A percentile compares a stretch with the other conserved stretches of the same genome.
Evolutionary conservation across 2,329 filamentous ascomycete genomes (phyloP).

Genomic region (Huntiella bhutanensis): DNA sequence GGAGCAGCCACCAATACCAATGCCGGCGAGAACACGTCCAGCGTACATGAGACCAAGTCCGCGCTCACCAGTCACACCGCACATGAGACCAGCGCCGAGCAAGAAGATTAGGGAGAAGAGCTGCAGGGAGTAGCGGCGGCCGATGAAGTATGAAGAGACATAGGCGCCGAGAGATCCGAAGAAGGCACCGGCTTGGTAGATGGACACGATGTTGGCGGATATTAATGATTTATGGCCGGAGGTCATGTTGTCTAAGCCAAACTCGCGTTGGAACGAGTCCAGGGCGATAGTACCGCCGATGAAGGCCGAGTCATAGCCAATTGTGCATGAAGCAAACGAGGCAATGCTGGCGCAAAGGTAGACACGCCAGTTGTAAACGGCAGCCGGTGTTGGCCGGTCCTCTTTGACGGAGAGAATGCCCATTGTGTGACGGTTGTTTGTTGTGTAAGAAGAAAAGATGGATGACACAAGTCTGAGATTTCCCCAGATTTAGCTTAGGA

Average conservation of each 20-base stretch:
- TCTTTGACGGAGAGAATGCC: slow-evolving; percentile 32
- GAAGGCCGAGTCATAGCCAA: slow-evolving; percentile 43
- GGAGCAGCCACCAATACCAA: slow-evolving; percentile 43
- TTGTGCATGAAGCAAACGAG: slow-evolving; percentile 37
- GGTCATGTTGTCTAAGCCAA: slow-evolving; percentile 36
- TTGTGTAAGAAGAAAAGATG: neutral
- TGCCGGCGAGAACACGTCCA: slow-evolving; percentile 42
- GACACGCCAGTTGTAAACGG: slow-evolving; percentile 43
- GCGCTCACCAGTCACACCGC: slow-evolving; percentile 33
- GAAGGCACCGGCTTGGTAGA: slow-evolving; percentile 65
- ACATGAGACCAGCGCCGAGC: slow-evolving; percentile 43
- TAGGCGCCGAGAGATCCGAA: slow-evolving; percentile 60
- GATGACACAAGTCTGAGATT: no score
- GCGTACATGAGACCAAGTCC: slow-evolving; percentile 46
- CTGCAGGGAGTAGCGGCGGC: slow-evolving; percentile 45
- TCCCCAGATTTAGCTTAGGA: no score
- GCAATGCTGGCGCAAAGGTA: slow-evolving; percentile 34
- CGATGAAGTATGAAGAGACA: slow-evolving; percentile 44
- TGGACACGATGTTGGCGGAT: slow-evolving; percentile 59
- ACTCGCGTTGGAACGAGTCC: slow-evolving; percentile 30
- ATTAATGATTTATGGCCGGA: slow-evolving; percentile 33
- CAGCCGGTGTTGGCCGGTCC: slow-evolving; percentile 36
- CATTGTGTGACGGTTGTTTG: slow-evolving; percentile 17
- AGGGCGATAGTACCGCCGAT: slow-evolving; percentile 60
- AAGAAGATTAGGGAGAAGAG: slow-evolving; percentile 45